A percentile compares a stretch with the other conserved stretches of the same genome.
phyloP scores from a whole-genome alignment of 2,329 filamentous ascomycete species.

The Exophiala alcalophila region DNA sequence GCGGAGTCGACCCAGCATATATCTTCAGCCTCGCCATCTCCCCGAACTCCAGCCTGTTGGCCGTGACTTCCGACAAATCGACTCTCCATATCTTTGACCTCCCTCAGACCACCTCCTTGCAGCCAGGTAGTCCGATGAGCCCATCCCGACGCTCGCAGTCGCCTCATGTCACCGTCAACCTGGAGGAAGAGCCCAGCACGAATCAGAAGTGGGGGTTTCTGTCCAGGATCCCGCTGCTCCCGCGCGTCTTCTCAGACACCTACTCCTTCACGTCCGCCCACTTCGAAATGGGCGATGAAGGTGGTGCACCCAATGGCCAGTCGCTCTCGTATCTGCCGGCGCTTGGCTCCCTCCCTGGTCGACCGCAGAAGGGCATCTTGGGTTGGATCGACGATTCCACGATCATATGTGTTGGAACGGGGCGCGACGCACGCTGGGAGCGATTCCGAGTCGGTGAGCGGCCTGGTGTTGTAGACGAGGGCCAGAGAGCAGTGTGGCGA shows the following conservation, averaged over 20 bases:
- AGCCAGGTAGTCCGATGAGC: slow-evolving; percentile 36
- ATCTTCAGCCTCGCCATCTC: slow-evolving; percentile 89
- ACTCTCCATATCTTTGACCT: slow-evolving; percentile 94
- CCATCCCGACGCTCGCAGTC: slow-evolving; percentile 30
- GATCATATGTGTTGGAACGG: slow-evolving; percentile 74
- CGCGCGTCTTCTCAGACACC: slow-evolving; percentile 80
- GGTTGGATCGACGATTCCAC: slow-evolving; percentile 76
- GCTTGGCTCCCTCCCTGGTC: slow-evolving; percentile 52
- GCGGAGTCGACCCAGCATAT: slow-evolving; percentile 82
- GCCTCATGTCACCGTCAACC: slow-evolving; percentile 30
- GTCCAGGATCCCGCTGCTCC: slow-evolving; percentile 78
- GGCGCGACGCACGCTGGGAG: slow-evolving; percentile 80
- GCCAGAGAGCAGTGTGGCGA: slow-evolving; percentile 62
- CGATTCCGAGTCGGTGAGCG: slow-evolving; percentile 71
- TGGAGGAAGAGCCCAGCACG: slow-evolving; percentile 42
- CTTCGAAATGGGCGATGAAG: slow-evolving; percentile 81
- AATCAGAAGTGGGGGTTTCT: slow-evolving; percentile 82
- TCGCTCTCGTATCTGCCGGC: slow-evolving; percentile 44
- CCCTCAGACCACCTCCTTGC: slow-evolving; percentile 51
- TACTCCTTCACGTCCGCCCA: slow-evolving; percentile 79
- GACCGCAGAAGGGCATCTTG: slow-evolving; percentile 76
- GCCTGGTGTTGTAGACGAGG: slow-evolving; percentile 51
- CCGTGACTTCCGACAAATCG: slow-evolving; percentile 93
- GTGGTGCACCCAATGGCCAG: slow-evolving; percentile 37
- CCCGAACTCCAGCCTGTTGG: slow-evolving; percentile 70